Conservation (phyloP, 306 rosid species). For the Coriaria nepalensis region DNA sequence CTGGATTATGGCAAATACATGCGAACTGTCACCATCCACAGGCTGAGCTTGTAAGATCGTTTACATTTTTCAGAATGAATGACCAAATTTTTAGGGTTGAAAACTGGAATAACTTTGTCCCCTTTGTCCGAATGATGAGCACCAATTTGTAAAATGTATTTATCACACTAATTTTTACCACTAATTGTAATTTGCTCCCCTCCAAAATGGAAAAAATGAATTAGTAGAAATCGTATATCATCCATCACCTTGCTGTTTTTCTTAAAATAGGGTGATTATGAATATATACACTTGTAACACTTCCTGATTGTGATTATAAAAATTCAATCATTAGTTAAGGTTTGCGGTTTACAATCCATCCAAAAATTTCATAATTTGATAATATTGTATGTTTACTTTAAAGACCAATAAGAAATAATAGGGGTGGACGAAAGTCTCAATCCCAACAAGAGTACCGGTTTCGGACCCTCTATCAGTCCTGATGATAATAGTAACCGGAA, state of each 20-base stretch:
- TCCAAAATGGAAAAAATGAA: neutral
- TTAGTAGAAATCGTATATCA: constrained; percentile 18
- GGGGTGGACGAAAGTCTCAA: too few relatives aligned
- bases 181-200: neutral
- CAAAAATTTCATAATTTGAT: too few relatives aligned
- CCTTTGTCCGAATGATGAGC: constrained; percentile 21
- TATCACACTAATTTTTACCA: neutral
- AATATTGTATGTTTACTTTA: too few relatives aligned
- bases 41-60: constrained; percentile 20
- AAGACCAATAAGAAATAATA: too few relatives aligned
- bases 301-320: too few relatives aligned
- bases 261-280: constrained; percentile 7
- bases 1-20: constrained; percentile 25
- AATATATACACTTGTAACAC: too few relatives aligned
- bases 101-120: constrained; percentile 27
- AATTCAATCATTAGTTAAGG: too few relatives aligned
- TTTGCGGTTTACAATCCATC: too few relatives aligned
- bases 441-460: too few relatives aligned
- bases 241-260: constrained; percentile 25
- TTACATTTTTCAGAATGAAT: constrained; percentile 23
- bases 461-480: too few relatives aligned
- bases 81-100: constrained; percentile 18
- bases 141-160: neutral
- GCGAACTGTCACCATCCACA: constrained; percentile 21
- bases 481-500: too few relatives aligned